Percentiles rank a stretch among this genome's conserved stretches.
phyloP scores from a whole-genome alignment of 2,329 filamentous ascomycete species.

The Penicillium janthinellum region DNA sequence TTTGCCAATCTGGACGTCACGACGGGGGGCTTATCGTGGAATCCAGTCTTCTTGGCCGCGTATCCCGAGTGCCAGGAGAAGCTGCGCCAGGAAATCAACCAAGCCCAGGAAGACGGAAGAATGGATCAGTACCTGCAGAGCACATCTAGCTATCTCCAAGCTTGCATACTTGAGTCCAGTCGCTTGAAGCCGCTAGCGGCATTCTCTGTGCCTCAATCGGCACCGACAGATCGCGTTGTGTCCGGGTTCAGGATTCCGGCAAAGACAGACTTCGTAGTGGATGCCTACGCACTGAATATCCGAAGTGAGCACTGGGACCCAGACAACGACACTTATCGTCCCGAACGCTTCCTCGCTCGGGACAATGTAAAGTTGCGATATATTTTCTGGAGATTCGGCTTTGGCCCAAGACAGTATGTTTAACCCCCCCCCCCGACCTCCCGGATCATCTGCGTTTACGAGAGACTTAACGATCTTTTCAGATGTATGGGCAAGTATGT shows the following conservation, averaged over 20 bases:
- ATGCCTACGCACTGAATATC: slow-evolving; percentile 1
- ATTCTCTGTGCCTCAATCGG: slow-evolving; percentile 5
- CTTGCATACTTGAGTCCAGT: slow-evolving; percentile 4
- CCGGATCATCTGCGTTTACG: background rate
- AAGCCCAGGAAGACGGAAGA: background rate
- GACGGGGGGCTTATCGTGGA: background rate
- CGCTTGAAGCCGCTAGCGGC: slow-evolving; percentile 6
- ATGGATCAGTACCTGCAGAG: background rate
- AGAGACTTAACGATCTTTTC: background rate
- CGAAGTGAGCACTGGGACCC: slow-evolving; percentile 2
- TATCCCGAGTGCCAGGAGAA: background rate
- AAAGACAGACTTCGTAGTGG: background rate
- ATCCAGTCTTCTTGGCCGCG: slow-evolving; percentile 1
- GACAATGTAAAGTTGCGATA: background rate
- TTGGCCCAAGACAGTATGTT: background rate
- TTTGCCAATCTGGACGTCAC: slow-evolving; percentile 6
- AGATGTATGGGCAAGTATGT: slow-evolving; percentile 2
- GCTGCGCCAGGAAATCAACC: background rate
- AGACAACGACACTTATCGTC: slow-evolving; percentile 1
- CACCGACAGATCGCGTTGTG: slow-evolving; percentile 3
- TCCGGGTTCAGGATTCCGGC: background rate
- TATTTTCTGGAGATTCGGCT: slow-evolving; percentile 6
- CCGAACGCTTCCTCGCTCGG: background rate
- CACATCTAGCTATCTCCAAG: background rate
- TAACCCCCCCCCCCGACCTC: background rate